Evolutionary conservation across 108 stramenopile genomes (phyloP).

Genomic region (Cyclostephanos tholiformis): DNA sequence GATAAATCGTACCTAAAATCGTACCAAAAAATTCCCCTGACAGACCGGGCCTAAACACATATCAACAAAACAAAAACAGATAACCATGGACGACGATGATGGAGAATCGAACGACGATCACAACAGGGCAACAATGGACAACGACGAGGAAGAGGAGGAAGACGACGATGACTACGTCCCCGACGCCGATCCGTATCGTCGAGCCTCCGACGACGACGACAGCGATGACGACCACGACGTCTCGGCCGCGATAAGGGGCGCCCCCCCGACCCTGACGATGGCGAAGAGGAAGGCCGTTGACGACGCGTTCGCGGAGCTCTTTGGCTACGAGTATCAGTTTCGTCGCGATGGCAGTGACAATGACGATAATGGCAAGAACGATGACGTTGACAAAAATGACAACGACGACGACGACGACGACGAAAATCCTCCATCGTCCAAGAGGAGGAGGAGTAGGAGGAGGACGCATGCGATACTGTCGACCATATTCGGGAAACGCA

Average conservation of each 20-base stretch:
- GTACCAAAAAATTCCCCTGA: no score
- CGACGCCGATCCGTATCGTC: conserved; percentile 39
- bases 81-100: background rate
- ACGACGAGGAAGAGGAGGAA: conserved; percentile 37
- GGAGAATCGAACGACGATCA: background rate
- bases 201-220: conserved; percentile 39
- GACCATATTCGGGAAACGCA: conserved; percentile 59
- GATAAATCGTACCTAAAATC: no score
- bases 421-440: background rate
- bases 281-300: conserved; percentile 64
- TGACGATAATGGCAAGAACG: no score
- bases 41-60: no score
- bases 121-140: background rate
- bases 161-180: conserved; percentile 53
- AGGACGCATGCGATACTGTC: conserved; percentile 29
- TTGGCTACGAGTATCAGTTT: conserved; percentile 63
- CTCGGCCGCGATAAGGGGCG: background rate
- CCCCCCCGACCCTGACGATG: conserved; percentile 14
- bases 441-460: background rate
- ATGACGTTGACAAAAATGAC: no score
- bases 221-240: background rate
- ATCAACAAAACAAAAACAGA: background rate
- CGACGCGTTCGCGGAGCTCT: conserved; percentile 73
- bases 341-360: no score
- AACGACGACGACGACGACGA: no score